phyloP scores from a whole-genome alignment of 495 filamentous ascomycete species.

The Xylaria nigripes region DNA sequence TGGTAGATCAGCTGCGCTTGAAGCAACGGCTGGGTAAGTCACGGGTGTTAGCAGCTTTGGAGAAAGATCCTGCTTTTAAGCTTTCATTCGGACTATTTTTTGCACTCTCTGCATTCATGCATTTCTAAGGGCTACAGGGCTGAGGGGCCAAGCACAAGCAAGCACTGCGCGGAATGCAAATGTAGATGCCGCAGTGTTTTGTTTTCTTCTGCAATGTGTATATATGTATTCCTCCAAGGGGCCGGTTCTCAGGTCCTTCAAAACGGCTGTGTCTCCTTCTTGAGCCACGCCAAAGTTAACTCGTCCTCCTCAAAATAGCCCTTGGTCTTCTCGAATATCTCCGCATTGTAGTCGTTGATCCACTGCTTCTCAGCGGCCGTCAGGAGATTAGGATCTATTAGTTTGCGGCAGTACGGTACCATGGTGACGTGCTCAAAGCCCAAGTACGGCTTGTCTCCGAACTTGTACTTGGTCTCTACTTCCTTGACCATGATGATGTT shows the following conservation, averaged over 20 bases:
- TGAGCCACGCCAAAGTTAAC: conserved; percentile 67
- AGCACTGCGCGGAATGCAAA: conserved; percentile 2
- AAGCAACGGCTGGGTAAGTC: conserved; percentile 39
- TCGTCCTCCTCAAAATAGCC: conserved; percentile 68
- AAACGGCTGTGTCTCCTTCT: conserved; percentile 67
- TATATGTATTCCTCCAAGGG: conserved; percentile 1
- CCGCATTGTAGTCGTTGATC: conserved; percentile 77
- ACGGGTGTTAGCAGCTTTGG: conserved; percentile 51
- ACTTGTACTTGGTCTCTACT: conserved; percentile 72
- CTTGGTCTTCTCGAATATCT: conserved; percentile 76
- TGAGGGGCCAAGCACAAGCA: neutral
- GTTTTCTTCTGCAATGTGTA: conserved; percentile 1
- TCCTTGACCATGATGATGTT: conserved; percentile 88
- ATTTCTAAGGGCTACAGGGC: conserved; percentile 36
- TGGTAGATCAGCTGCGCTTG: conserved; percentile 36
- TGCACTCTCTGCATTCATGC: conserved; percentile 65
- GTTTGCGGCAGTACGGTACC: conserved; percentile 84
- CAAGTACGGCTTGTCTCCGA: conserved; percentile 88
- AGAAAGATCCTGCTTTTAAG: conserved; percentile 67
- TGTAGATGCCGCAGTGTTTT: neutral
- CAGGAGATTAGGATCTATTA: conserved; percentile 70
- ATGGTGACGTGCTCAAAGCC: conserved; percentile 97
- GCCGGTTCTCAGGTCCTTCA: conserved; percentile 8
- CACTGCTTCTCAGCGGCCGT: conserved; percentile 72
- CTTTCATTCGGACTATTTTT: conserved; percentile 69